Base-by-base conservation (phyloP, 345 rosid genomes). In the Excoecaria agallocha region DNA sequence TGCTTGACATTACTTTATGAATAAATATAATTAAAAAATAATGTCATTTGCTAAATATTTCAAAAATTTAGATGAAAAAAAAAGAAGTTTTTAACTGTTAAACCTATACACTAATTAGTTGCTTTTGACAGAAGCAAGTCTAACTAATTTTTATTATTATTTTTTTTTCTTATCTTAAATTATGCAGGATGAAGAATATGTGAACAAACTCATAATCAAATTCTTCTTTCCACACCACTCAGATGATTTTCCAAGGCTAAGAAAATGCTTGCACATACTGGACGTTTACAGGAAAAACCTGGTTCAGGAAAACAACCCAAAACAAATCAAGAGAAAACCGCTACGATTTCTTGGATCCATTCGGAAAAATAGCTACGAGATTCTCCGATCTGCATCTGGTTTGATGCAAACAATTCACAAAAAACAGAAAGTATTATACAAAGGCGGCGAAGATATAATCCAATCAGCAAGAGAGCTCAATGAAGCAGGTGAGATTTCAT, bases 231-330 rank as follows among this genome's bases (percentile, higher is more conserved):
- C 79, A 16, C 38, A 51, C 56, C 38, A 72, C 3, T 41, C 63
- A 45, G 66, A n/a, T 19, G 65, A 3, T 1, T 1, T 24, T 51
- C 55, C 55, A 51, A 51, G 15, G n/a, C 24, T 60, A 62, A 82
- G 79, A 30, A 75, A 74, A 35, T 83, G 82, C 85, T 73, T 78
- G 68, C 89, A 86, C 35, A 78, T 81, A 35, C 15, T 86, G 66
- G 89, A 86, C 45, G 72, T 75, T 20, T 74, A 77, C 69, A 64
- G 86, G 50, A 79, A 71, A 48, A 65, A 80, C 74, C 62, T 82
- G 8, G 60, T 80, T 55, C 69, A 15, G 1, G 76, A 70, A 10
- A 50, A 30, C 30, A 30, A 66, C 19, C 55, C 55, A 2, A 3
- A 13, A 17, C 15, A 51, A 19, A 51, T 51, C 17, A 51, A 13